These are phyloP conservation scores for Arthrobotrys conoides DNA, from an alignment of 2,329 filamentous ascomycete genomes.

Conservation along the genomic window DNA sequence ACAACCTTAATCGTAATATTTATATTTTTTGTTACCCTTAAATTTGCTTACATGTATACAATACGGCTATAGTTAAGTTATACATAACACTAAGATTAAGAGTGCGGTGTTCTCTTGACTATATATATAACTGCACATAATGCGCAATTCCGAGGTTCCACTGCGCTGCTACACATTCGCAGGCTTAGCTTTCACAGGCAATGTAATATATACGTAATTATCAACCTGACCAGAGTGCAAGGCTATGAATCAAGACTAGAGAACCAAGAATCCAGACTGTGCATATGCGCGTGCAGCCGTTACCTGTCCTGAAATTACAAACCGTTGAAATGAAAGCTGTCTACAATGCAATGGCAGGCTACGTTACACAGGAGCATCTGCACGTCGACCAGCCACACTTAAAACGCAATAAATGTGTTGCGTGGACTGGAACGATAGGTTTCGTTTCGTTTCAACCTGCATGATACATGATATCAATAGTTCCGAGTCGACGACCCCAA, in stretches of 20 bases:
- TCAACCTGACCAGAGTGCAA: neutral
- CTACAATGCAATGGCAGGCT: neutral
- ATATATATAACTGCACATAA: too few relatives aligned
- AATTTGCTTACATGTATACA: too few relatives aligned
- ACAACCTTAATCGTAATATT: too few relatives aligned
- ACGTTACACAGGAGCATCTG: constrained; percentile 4
- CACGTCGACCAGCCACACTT: constrained; percentile 9
- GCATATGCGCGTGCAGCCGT: neutral
- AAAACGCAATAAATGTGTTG: constrained; percentile 5
- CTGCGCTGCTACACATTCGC: too few relatives aligned
- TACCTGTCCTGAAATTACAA: neutral
- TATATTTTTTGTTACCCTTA: too few relatives aligned
- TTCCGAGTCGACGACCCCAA: neutral
- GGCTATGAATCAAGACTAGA: neutral
- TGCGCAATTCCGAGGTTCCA: too few relatives aligned
- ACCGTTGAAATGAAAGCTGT: neutral
- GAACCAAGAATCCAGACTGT: neutral
- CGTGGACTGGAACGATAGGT: neutral
- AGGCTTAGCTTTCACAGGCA: too few relatives aligned
- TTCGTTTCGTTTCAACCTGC: constrained; percentile 2
- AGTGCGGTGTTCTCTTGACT: too few relatives aligned
- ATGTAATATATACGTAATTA: too few relatives aligned
- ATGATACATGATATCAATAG: neutral
- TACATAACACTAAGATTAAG: too few relatives aligned
- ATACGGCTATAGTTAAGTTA: too few relatives aligned